Conservation (phyloP, 73 alveolate species). For the Paramecium caudatum region DNA sequence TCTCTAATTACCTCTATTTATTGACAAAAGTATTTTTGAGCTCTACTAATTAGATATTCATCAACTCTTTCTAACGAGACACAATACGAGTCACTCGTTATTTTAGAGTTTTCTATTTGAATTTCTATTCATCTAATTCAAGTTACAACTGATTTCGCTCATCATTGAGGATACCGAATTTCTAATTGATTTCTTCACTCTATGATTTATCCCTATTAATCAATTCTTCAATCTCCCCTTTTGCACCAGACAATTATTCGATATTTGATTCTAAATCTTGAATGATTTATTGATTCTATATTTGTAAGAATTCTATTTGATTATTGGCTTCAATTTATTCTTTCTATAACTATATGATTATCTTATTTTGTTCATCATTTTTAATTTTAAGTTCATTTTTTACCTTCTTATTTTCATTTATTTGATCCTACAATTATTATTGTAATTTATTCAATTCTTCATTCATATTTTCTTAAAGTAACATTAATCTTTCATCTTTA, state of each 20-base stretch:
- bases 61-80: not conserved
- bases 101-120: conserved; percentile 7
- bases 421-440: not conserved
- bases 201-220: not conserved
- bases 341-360: not conserved
- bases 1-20: not conserved
- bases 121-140: not conserved
- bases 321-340: not conserved
- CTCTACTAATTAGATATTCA: not conserved
- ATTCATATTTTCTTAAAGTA: not conserved
- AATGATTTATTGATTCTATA: not conserved
- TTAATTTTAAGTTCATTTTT: conserved; percentile 3
- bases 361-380: conserved; percentile 7
- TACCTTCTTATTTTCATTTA: not conserved
- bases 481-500: conserved; percentile 13
- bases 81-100: not conserved
- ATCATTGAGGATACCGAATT: not conserved
- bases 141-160: not conserved
- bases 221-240: not conserved
- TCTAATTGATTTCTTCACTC: not conserved
- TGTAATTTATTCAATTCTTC: not conserved
- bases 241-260: not conserved
- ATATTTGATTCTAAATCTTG: conserved; percentile 1
- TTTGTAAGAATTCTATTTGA: conserved; percentile 43
- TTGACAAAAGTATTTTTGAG: not conserved